phyloP scores from a whole-genome alignment of 768 basidiomycete species.

The Lactarius indigo region DNA sequence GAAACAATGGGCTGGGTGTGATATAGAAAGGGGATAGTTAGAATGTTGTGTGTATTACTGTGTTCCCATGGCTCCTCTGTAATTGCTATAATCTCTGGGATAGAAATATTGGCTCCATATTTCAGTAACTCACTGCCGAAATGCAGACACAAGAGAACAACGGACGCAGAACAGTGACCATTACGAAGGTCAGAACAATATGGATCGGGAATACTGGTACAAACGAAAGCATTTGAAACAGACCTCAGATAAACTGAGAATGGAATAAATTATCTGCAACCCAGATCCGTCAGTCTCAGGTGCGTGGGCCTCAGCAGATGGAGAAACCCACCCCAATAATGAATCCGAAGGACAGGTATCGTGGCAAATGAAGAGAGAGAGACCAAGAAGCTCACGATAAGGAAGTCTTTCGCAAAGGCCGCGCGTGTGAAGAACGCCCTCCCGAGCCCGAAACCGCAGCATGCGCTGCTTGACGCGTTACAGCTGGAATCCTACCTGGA shows the following conservation, averaged over 20 bases:
- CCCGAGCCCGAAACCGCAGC: conserved; percentile 12
- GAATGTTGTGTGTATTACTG: background rate
- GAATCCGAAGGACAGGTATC: conserved; percentile 7
- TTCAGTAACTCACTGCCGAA: background rate
- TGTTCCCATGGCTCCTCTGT: conserved; percentile 6
- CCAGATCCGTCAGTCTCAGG: conserved; percentile 2
- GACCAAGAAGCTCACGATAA: conserved; percentile 2
- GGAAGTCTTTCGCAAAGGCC: conserved; percentile 21
- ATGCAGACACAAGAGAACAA: background rate
- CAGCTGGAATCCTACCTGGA: conserved; percentile 5
- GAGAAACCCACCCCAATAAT: conserved; percentile 7
- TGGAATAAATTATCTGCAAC: conserved; percentile 20
- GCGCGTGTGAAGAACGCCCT: conserved; percentile 23
- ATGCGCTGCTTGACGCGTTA: conserved; percentile 24
- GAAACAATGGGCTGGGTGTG: conserved; percentile 60
- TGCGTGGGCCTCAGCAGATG: background rate
- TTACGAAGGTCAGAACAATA: background rate
- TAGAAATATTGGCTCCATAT: background rate
- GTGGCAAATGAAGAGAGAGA: background rate
- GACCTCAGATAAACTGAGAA: background rate
- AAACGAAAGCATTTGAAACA: background rate
- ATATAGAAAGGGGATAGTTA: background rate
- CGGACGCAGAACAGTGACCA: conserved; percentile 1
- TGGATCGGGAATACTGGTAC: conserved; percentile 15
- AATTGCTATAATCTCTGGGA: conserved; percentile 10